phyloP scores from a whole-genome alignment of 2,329 filamentous ascomycete genomes.

The Penicillium sp. region DNA sequence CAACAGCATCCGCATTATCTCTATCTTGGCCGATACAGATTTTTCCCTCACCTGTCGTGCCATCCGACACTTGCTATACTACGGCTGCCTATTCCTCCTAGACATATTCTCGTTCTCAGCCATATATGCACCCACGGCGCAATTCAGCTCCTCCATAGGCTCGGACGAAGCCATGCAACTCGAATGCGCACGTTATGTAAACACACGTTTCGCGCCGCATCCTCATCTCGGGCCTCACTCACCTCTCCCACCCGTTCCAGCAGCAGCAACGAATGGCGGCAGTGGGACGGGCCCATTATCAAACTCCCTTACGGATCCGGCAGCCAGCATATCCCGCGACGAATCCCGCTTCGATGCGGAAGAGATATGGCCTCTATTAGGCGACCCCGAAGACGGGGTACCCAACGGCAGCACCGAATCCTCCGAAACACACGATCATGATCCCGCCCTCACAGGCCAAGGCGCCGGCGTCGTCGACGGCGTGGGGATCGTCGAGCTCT shows the following conservation, averaged over 20 bases:
- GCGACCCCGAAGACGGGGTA: conserved; percentile 27
- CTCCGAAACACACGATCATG: conserved; percentile 11
- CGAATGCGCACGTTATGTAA: conserved; percentile 84
- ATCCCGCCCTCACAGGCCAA: conserved; percentile 7
- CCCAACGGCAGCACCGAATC: conserved; percentile 16
- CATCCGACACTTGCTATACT: conserved; percentile 85
- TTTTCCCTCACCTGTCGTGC: conserved; percentile 81
- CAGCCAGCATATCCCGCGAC: conserved; percentile 19
- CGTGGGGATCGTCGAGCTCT: conserved; percentile 68
- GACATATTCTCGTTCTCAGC: conserved; percentile 94
- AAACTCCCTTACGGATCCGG: conserved; percentile 21
- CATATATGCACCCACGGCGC: conserved; percentile 79
- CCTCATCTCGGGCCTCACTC: conserved; percentile 26
- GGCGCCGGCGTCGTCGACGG: conserved; percentile 38
- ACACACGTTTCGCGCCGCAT: conserved; percentile 48
- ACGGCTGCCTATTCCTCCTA: conserved; percentile 82
- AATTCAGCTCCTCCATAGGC: conserved; percentile 72
- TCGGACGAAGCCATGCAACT: conserved; percentile 74
- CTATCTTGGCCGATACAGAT: conserved; percentile 79
- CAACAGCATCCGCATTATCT: conserved; percentile 82
- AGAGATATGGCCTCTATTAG: conserved; percentile 46
- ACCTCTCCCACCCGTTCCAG: conserved; percentile 18
- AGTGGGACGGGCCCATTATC: conserved; percentile 14
- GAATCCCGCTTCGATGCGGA: conserved; percentile 31
- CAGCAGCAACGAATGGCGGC: conserved; percentile 18